Evolutionary conservation across 805 yeast genomes (phyloP), one percentile per base, ranked within the genome.

Genomic region (Metschnikowia borealis): DNA sequence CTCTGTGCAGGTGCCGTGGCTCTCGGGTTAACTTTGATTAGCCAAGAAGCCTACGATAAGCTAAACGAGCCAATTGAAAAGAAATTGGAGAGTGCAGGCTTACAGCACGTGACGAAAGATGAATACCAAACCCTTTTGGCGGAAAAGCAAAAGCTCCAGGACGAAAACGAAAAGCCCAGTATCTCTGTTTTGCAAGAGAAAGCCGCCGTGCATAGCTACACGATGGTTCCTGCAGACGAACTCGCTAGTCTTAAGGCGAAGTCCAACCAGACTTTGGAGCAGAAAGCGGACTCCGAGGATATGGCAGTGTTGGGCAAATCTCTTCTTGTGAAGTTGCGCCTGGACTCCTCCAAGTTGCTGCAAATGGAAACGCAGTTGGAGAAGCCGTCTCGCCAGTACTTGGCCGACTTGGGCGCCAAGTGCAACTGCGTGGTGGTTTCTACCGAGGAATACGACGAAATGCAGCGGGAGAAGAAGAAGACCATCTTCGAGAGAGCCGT

Each of bases 1-100:
- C 49, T 68, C 38, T 58, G 54, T n/a, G 54, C 59, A 15, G 63
- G 60, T 17, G 67, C 73, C 5, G 37, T 57, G 7, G 47, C 51
- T 7, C 23, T 40, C 11, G 45, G 44, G 11, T 51, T 53, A n/a
- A 44, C 10, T 2, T 15, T 57, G 3, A 55, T 61, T 18, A 10
- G 55, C 1, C 34, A 44, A 5, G 54, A 51, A 3, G 41, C 44
- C 29, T 43, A 48, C 11, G 20, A 7, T 4, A 18, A 18, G 6
- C 26, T 26, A 2, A 38, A 18, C 2, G 52, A 48, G 33, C 56
- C 59, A 17, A 48, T 55, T 23, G 47, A 43, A 14, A 39, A 21
- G n/a, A 52, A 50, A 32, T 32, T 55, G 5, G 45, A 37, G 3
- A 45, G 40, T 18, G 54, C 42, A 0, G 58, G 58, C 3, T 38